These are phyloP conservation scores for Aspergillus pseudoglaucus DNA, from an alignment of 2,329 filamentous ascomycete species.

Conservation along the genomic window DNA sequence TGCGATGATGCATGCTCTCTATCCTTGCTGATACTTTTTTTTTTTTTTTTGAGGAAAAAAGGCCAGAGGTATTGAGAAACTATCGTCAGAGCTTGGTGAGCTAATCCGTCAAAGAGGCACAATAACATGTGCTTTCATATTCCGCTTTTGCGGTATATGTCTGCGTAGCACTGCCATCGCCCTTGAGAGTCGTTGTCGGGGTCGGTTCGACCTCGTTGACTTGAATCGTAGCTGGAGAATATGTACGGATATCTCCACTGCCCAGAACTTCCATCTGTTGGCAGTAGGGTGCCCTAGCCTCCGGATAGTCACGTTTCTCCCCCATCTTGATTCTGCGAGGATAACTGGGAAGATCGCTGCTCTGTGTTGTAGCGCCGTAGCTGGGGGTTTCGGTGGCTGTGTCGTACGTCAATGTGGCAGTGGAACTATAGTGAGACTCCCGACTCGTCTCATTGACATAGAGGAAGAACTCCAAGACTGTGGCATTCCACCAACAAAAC, in stretches of 20 bases:
- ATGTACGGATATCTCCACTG: slow-evolving; percentile 38
- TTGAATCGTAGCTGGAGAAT: slow-evolving; percentile 21
- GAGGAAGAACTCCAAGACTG: slow-evolving; percentile 60
- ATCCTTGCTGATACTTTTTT: slow-evolving; percentile 8
- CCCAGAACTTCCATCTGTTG: slow-evolving; percentile 57
- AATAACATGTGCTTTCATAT: slow-evolving; percentile 31
- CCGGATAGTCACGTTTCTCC: slow-evolving; percentile 50
- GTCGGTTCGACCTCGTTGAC: slow-evolving; percentile 32
- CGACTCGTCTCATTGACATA: slow-evolving; percentile 51
- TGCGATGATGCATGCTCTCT: slow-evolving; percentile 11
- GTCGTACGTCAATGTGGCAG: slow-evolving; percentile 9
- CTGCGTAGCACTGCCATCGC: slow-evolving; percentile 17
- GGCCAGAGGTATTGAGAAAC: neutral
- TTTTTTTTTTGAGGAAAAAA: slow-evolving; percentile 10
- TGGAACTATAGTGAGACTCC: slow-evolving; percentile 14
- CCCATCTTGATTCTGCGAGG: slow-evolving; percentile 60
- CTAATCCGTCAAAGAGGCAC: slow-evolving; percentile 30
- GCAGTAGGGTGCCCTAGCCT: slow-evolving; percentile 50
- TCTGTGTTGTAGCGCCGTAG: slow-evolving; percentile 9
- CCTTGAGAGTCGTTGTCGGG: slow-evolving; percentile 27
- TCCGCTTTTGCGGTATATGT: slow-evolving; percentile 32
- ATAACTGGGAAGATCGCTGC: slow-evolving; percentile 25
- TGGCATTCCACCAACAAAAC: slow-evolving; percentile 66
- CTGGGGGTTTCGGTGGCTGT: slow-evolving; percentile 16
- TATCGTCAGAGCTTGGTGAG: neutral